phyloP scores from a whole-genome alignment of 208 protist genomes.

The Leishmania arabica region DNA sequence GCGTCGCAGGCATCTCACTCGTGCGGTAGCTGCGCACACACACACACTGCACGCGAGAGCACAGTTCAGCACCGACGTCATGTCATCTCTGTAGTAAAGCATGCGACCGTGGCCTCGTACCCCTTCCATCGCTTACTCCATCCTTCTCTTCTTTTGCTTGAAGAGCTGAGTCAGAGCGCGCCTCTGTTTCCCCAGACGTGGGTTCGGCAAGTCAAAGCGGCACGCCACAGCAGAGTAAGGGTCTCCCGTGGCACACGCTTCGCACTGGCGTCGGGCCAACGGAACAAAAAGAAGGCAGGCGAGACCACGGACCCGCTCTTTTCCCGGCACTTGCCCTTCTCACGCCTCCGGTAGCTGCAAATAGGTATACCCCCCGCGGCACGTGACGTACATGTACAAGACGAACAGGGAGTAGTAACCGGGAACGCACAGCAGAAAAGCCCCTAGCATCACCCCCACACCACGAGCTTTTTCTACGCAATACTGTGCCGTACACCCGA shows the following conservation, averaged over 20 bases:
- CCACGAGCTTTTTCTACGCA: conserved; percentile 45
- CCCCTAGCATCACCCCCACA: conserved; percentile 44
- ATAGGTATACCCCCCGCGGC: conserved; percentile 52
- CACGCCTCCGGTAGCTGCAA: conserved; percentile 43
- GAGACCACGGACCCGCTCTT: too few species aligned
- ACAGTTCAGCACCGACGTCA: background rate
- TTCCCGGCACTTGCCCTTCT: background rate
- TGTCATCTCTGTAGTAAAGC: background rate
- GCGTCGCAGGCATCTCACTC: background rate
- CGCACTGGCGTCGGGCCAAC: background rate
- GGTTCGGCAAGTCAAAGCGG: background rate
- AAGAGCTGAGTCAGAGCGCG: background rate
- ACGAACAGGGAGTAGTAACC: conserved; percentile 77
- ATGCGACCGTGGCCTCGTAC: background rate
- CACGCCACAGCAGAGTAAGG: background rate
- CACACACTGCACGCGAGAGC: background rate
- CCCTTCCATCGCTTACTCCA: background rate
- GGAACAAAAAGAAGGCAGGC: background rate
- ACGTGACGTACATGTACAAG: conserved; percentile 61
- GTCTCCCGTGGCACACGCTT: background rate
- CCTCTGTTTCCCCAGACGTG: background rate
- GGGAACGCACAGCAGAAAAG: conserved; percentile 53
- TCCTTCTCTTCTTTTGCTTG: background rate
- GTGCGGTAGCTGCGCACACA: background rate
- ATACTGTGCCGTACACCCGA: conserved; percentile 28